Evolutionary conservation across 768 basidiomycete genomes (phyloP).

Genomic region (Phlebiopsis flavidoalba): DNA sequence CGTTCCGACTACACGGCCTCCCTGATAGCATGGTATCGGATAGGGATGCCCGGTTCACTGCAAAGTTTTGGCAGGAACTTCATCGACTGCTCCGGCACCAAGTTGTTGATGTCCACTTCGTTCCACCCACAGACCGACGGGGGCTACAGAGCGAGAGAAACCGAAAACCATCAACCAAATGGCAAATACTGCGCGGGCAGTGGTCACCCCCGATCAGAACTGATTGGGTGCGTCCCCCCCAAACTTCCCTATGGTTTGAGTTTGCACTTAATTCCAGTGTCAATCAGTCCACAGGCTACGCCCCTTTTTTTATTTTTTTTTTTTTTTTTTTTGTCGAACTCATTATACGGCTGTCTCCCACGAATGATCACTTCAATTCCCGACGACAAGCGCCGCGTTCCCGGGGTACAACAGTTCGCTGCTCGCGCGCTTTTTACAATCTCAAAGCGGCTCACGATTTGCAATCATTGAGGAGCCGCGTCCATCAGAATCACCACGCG

Average conservation of each 20-base stretch:
- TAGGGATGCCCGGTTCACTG: no score
- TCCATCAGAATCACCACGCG: no score
- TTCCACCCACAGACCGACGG: conserved; percentile 42
- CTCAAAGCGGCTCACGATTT: no score
- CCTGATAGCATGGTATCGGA: background rate
- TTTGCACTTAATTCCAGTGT: conserved; percentile 29
- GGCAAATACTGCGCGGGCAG: conserved; percentile 25
- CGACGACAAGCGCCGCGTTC: no score
- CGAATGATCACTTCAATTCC: no score
- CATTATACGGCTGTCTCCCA: no score
- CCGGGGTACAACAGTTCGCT: background rate
- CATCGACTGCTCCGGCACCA: conserved; percentile 19
- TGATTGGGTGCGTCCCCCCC: conserved; percentile 33
- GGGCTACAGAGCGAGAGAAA: conserved; percentile 32
- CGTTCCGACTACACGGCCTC: background rate
- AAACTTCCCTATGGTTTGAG: conserved; percentile 27
- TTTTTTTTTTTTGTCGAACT: no score
- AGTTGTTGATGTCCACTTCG: conserved; percentile 33
- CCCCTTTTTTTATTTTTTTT: no score
- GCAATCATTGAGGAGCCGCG: no score
- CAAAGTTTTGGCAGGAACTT: background rate
- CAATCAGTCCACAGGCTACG: background rate
- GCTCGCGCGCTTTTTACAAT: background rate
- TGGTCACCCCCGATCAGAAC: conserved; percentile 25
- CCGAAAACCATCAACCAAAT: conserved; percentile 25